phyloP scores from a whole-genome alignment of 306 rosid species.

The Cicer bijugum region DNA sequence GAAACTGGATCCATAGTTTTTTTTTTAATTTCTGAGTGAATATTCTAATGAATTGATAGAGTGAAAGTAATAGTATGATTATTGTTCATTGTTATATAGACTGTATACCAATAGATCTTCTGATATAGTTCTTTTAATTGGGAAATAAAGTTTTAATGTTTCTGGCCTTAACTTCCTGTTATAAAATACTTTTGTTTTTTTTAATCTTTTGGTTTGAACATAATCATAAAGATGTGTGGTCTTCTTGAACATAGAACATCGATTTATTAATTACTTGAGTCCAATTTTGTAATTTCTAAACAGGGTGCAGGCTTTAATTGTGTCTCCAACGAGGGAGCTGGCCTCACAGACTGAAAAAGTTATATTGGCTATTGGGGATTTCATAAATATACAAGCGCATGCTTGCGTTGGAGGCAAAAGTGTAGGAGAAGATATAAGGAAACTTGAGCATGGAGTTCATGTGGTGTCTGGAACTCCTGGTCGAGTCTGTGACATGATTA shows the following conservation, averaged over 20 bases:
- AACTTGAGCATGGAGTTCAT: slow-evolving; percentile 95
- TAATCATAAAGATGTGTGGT: slow-evolving; percentile 17
- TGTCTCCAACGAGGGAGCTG: slow-evolving; percentile 97
- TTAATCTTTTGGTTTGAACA: neutral
- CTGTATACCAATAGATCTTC: neutral
- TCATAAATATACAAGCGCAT: slow-evolving; percentile 88
- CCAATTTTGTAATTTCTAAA: neutral
- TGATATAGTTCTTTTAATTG: neutral
- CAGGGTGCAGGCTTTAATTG: slow-evolving; percentile 88
- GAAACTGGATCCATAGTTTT: neutral
- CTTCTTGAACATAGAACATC: neutral
- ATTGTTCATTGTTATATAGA: neutral
- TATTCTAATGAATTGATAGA: neutral
- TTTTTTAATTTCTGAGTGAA: neutral
- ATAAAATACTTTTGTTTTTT: neutral
- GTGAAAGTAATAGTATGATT: neutral
- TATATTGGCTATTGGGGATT: slow-evolving; percentile 87
- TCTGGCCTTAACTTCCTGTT: neutral
- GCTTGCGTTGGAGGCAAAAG: slow-evolving; percentile 95
- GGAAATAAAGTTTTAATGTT: neutral
- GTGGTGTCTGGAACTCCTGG: slow-evolving; percentile 99
- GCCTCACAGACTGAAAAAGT: slow-evolving; percentile 95
- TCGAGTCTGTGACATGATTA: slow-evolving; percentile 97
- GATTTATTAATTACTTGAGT: neutral
- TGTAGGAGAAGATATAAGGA: slow-evolving; percentile 92